These are phyloP conservation scores for Dioscorea dumetorum DNA, from an alignment of 106 monocot species.

Conservation along the genomic window DNA sequence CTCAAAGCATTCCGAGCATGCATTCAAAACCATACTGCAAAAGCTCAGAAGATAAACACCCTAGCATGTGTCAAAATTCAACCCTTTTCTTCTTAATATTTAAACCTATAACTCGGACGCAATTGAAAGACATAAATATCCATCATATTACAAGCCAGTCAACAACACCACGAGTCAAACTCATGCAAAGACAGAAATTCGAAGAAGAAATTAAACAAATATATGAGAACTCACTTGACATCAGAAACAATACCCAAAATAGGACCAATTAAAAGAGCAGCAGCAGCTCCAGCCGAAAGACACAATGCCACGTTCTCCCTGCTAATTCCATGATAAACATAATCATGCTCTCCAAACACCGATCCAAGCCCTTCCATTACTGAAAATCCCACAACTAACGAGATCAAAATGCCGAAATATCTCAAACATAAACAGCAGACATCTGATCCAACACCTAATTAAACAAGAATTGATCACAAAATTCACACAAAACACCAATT, in stretches of 20 bases:
- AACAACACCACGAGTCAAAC: neutral
- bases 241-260: slow-evolving; percentile 70
- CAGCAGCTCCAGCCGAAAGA: slow-evolving; percentile 37
- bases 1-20: no score
- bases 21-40: no score
- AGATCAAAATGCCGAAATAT: neutral
- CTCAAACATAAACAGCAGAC: slow-evolving; percentile 3
- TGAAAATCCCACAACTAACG: slow-evolving; percentile 6
- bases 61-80: no score
- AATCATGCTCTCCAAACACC: slow-evolving; percentile 61
- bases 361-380: slow-evolving; percentile 63
- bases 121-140: neutral
- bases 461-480: neutral
- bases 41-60: no score
- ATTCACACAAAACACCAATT: neutral
- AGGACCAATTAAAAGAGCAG: slow-evolving; percentile 48
- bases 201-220: neutral
- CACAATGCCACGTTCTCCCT: slow-evolving; percentile 55
- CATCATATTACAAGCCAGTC: neutral
- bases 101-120: neutral
- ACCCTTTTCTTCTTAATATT: no score
- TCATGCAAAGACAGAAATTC: neutral
- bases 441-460: neutral
- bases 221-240: slow-evolving; percentile 39
- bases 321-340: slow-evolving; percentile 31